Base-by-base conservation (phyloP, 495 filamentous ascomycete species). In the Annulohypoxylon nitens region DNA sequence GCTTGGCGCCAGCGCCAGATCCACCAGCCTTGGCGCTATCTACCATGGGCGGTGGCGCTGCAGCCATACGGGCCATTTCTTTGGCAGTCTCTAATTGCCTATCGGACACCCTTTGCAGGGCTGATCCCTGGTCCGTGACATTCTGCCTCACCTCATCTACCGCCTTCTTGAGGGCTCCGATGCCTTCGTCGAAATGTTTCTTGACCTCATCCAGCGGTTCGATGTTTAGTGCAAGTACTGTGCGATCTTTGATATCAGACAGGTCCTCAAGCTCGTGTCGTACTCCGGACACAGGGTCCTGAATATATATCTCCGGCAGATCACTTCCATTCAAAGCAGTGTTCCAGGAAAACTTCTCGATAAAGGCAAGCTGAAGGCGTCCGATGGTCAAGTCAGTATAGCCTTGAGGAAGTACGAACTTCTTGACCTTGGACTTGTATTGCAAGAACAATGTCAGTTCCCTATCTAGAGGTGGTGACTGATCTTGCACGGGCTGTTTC, bases 331-430 rank as follows among this genome's bases (percentile, higher is more conserved):
- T 95, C 74, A 90, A 93, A 71, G 97, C 95, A 0, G 94, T 97
- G 73, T 96, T 98, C 94, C 97, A 99, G 6, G 94, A 94, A 75
- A 99, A 99, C 75, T 98, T 98, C 71, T 98, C 97, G 73, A 99
- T 99, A 79, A 99, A 99, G n/a, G 95, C 95, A 36, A 98, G 87
- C 76, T 98, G 96, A 64, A 99, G 82, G 10, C 94, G 88, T 9
- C 92, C 93, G 61, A 97, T 90, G 18, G 94, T 94, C 14, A 99
- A 84, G 50, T 92, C 93, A 9, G 90, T 88, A 65, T 90, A 91
- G 4, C 94, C 95, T 75, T 95, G 95, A 2, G 92, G 82, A 10
- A 99, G 88, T 7, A 97, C 89, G 76, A 95, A 97, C 75, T 98
- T 98, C 82, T 98, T 98, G 67, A 98, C 96, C 76, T 95, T 94